Conservation (phyloP, 495 filamentous ascomycete species). For the Annulohypoxylon nitens region DNA sequence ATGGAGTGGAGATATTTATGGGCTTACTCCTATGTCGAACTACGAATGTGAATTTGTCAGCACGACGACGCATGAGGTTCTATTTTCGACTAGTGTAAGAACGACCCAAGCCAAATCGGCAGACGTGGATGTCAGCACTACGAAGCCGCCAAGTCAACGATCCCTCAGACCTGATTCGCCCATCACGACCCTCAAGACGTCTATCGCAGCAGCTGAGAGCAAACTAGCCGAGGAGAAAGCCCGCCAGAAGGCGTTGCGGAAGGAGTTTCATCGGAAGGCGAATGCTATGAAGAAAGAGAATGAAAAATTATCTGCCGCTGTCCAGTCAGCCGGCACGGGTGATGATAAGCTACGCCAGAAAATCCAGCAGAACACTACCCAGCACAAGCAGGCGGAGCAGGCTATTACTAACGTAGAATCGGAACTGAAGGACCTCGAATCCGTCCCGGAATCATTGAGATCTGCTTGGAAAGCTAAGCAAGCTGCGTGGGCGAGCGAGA, state of each 20-base stretch:
- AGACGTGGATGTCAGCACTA: slow-evolving; percentile 64
- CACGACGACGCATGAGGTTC: slow-evolving; percentile 75
- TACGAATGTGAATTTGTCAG: slow-evolving; percentile 89
- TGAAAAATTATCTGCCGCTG: slow-evolving; percentile 75
- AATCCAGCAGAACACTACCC: slow-evolving; percentile 79
- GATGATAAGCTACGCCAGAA: slow-evolving; percentile 88
- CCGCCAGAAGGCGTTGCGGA: slow-evolving; percentile 79
- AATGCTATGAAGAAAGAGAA: slow-evolving; percentile 82
- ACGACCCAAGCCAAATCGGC: slow-evolving; percentile 78
- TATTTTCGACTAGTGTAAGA: slow-evolving; percentile 84
- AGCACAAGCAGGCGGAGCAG: slow-evolving; percentile 83
- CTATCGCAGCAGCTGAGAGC: slow-evolving; percentile 81
- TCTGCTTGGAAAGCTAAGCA: slow-evolving; percentile 72
- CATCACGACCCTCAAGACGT: slow-evolving; percentile 87
- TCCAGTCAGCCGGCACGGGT: slow-evolving; percentile 78
- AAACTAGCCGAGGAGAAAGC: slow-evolving; percentile 82
- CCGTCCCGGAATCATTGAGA: slow-evolving; percentile 75
- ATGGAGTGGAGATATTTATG: slow-evolving; percentile 90
- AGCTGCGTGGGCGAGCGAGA: slow-evolving; percentile 71
- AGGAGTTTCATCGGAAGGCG: slow-evolving; percentile 80
- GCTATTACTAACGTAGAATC: slow-evolving; percentile 70
- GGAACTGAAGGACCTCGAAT: slow-evolving; percentile 75
- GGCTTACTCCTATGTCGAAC: slow-evolving; percentile 85
- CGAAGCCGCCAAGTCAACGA: slow-evolving; percentile 65
- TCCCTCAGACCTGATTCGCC: slow-evolving; percentile 84